Percentiles rank a stretch among this genome's conserved stretches.
Conservation (phyloP, 495 filamentous ascomycete genomes). For the Pyrenula aspistea region DNA sequence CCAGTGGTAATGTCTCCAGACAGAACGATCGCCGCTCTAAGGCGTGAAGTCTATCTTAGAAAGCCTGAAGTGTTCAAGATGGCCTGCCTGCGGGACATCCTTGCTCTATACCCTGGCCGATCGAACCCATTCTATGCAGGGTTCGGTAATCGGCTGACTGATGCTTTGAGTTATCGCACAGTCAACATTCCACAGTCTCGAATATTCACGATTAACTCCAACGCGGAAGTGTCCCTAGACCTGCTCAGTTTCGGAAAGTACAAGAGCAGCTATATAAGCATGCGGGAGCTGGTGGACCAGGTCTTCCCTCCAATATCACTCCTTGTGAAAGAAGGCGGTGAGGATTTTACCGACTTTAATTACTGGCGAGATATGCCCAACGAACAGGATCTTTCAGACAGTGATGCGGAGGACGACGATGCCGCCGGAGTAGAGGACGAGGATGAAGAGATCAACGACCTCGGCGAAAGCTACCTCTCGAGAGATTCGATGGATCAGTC, state of each 20-base stretch:
- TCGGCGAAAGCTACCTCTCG: slow-evolving; percentile 50
- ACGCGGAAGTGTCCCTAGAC: slow-evolving; percentile 91
- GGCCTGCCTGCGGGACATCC: slow-evolving; percentile 90
- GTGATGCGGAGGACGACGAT: slow-evolving; percentile 50
- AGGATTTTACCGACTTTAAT: slow-evolving; percentile 80
- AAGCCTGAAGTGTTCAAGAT: slow-evolving; percentile 99
- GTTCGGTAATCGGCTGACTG: slow-evolving; percentile 93
- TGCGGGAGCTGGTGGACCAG: slow-evolving; percentile 91
- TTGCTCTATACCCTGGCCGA: slow-evolving; percentile 70
- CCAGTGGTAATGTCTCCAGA: slow-evolving; percentile 93
- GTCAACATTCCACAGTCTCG: slow-evolving; percentile 88
- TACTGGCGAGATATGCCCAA: slow-evolving; percentile 58
- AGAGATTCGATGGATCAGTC: slow-evolving; percentile 38
- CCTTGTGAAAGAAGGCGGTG: slow-evolving; percentile 64
- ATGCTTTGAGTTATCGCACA: slow-evolving; percentile 88
- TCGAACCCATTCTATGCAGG: slow-evolving; percentile 88
- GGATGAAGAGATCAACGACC: slow-evolving; percentile 27
- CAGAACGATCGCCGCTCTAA: slow-evolving; percentile 86
- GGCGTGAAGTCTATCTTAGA: slow-evolving; percentile 87
- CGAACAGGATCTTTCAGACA: slow-evolving; percentile 54
- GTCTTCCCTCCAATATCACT: slow-evolving; percentile 82
- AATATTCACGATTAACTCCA: slow-evolving; percentile 98
- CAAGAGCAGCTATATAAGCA: slow-evolving; percentile 92
- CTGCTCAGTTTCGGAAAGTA: slow-evolving; percentile 85
- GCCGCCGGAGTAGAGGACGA: slow-evolving; percentile 31